Conservation (phyloP, 495 filamentous ascomycete genomes). For the Choiromyces venosus region DNA sequence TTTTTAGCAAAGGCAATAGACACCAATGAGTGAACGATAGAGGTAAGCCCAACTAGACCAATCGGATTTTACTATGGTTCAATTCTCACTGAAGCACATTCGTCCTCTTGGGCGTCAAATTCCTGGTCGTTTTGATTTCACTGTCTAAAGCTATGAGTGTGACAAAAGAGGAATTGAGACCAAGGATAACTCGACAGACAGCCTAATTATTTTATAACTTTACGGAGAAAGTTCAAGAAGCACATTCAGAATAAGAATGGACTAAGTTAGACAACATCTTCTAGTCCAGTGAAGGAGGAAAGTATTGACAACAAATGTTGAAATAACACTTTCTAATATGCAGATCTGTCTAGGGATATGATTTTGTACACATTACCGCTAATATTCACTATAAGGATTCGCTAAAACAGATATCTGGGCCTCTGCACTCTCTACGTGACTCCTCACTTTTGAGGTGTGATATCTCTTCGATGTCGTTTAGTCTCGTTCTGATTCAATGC, state of each 20-base stretch:
- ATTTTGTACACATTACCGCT: neutral
- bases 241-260: neutral
- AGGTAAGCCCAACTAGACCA: neutral
- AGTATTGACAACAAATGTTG: neutral
- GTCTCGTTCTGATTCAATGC: too few species aligned
- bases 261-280: neutral
- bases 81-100: neutral
- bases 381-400: neutral
- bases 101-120: neutral
- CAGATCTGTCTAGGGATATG: neutral
- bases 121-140: neutral
- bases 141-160: neutral
- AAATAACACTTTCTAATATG: neutral
- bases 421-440: neutral
- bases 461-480: neutral
- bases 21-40: neutral
- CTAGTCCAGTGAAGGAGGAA: neutral
- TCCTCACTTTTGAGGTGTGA: neutral
- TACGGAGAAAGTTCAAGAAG: neutral
- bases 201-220: neutral
- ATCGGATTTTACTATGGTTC: neutral
- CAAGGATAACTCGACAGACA: neutral
- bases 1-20: neutral
- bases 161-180: neutral
- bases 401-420: neutral